Percentiles rank a stretch among this genome's conserved stretches.
Conservation (phyloP, 2,329 filamentous ascomycete genomes). For the Colletotrichum sp. region DNA sequence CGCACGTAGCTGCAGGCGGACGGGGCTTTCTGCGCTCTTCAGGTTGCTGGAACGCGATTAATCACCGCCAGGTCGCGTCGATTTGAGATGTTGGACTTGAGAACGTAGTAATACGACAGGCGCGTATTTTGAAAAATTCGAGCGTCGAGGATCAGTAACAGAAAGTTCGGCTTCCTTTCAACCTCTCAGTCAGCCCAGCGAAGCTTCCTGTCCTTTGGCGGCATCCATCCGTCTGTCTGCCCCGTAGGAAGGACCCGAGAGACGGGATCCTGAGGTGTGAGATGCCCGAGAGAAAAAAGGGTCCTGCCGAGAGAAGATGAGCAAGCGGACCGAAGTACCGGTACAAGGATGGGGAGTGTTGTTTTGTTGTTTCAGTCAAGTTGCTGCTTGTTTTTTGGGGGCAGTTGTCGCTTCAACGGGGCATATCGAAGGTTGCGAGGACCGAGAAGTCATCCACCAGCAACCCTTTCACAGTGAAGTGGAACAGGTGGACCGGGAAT, state of each 20-base stretch:
- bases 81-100: background rate
- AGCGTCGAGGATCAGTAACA: background rate
- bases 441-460: background rate
- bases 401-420: conserved; percentile 1
- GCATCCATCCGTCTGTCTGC: background rate
- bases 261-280: background rate
- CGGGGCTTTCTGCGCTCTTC: background rate
- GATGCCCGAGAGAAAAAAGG: background rate
- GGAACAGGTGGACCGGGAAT: background rate
- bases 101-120: background rate
- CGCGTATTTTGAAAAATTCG: background rate
- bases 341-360: conserved; percentile 5
- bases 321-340: conserved; percentile 1
- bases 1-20: background rate
- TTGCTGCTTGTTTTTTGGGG: background rate
- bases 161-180: background rate
- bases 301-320: background rate
- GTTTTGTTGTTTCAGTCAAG: background rate
- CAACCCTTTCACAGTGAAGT: background rate
- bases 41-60: background rate
- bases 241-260: background rate
- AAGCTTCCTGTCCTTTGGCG: background rate
- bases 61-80: background rate
- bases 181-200: background rate
- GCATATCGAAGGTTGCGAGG: background rate